Evolutionary conservation across 139 green algal genomes (phyloP), one percentile per base, ranked within the genome.

Genomic region (Nannochloris sp.): DNA sequence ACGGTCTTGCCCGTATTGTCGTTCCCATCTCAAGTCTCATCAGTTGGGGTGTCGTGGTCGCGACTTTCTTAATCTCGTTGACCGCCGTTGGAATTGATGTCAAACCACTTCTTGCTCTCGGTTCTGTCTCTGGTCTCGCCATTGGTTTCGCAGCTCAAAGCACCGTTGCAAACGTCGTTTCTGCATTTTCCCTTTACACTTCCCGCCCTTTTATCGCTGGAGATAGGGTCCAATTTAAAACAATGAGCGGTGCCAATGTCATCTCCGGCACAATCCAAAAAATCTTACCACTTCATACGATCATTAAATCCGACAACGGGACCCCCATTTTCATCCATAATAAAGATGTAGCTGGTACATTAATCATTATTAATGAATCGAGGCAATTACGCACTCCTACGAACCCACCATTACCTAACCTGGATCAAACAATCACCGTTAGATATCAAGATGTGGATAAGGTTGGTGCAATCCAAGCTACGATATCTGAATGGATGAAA

Each of bases 141-240:
- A 55, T 73, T n/a, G 70, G 70, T 29, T 68, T 77, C 23, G 70
- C 70, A 14, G 70, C 70, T 3, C 70, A 77, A 32, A 65, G 25
- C 44, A 77, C 70, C 15, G 60, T 77, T 33, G 51, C 38, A 14
- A 77, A 77, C 31, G 32, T 77, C 13, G 63, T 77, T 13, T 67
- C 70, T 14, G 70, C 70, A 27, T 23, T 77, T 25, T 64, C 25
- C 10, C 47, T 70, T 72, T 82, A 76, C 48, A 63, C 73, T 32
- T 74, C 77, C 1, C 47, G 61, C 31, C 70, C 71, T 1, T 83
- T 83, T 55, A 59, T 84, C 4, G 66, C 70, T 24, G 79, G 76
- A 1, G 79, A 85, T 23, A 48, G 68, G 2, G 54, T 85, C 23
- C 67, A 81, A 68, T 68, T 85, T 31, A 80, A 78, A 55, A 75